Base-by-base conservation (phyloP, 2,329 filamentous ascomycete genomes). In the Colletotrichum noveboracense region DNA sequence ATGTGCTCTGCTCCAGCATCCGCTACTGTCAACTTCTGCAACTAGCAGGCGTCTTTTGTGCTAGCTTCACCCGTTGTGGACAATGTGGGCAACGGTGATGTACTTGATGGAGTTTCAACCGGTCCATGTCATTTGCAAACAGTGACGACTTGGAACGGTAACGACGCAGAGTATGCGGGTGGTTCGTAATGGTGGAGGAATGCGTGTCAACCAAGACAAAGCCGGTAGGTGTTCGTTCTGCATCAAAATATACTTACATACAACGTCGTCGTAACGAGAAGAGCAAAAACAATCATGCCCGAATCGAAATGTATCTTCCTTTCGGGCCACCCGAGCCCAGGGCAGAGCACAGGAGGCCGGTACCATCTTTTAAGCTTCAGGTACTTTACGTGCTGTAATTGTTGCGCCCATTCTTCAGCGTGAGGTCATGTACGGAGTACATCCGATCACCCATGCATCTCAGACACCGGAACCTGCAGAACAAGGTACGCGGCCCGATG, bases 391-490 rank as follows among this genome's bases (percentile, higher is more conserved):
- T 66, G 26, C 34, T 34, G 67, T 34, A 14, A 21, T 36, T 55
- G n/a, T 74, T 74, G 43, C 55, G 70, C 74, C 43, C 48, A 28
- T 76, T 69, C 70, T 74, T 76, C 74, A 69, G 70, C 70, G 58
- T 66, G 58, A 75, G 73, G 70, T 73, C 64, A 69, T 75, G 64
- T 75, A 69, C 52, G 64, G 62, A 65, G 69, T 73, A 75, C 73
- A 75, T 69, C 70, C 26, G 43, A 34, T 67, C 56, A 73, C 48
- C 73, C 70, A 34, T 75, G 73, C 70, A 60, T 71, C 58, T 69
- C 58, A 68, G 70, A 76, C 74, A 74, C 58, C 64, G 65, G 43
- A 48, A 66, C 58, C 55, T 74, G 65, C 70, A 76, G 64, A 68
- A 69, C 58, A 43, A 72, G 73, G 64, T 52, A 71, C 58, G 26